Evolutionary conservation across 768 basidiomycete species (phyloP).

Genomic region (Termitomyces sp.): DNA sequence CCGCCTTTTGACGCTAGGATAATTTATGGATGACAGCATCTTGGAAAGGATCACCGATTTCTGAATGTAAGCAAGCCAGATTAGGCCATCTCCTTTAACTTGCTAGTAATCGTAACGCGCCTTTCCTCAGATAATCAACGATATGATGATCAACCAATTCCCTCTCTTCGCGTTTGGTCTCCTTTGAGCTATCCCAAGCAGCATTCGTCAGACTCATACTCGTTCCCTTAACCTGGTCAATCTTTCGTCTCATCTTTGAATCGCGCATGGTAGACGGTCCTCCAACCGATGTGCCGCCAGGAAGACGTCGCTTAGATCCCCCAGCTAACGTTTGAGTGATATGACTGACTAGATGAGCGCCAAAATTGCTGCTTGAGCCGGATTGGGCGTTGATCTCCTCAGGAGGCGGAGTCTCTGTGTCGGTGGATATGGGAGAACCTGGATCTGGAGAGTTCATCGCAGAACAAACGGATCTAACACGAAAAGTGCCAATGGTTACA

Average conservation of each 20-base stretch:
- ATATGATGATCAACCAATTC: slow-evolving; percentile 48
- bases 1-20: slow-evolving; percentile 13
- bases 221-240: slow-evolving; percentile 32
- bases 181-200: slow-evolving; percentile 29
- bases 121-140: slow-evolving; percentile 55
- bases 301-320: slow-evolving; percentile 49
- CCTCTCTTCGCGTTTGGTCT: slow-evolving; percentile 51
- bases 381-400: slow-evolving; percentile 32
- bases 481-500: not conserved
- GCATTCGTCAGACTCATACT: slow-evolving; percentile 14
- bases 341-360: slow-evolving; percentile 26
- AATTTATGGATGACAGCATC: slow-evolving; percentile 29
- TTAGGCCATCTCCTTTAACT: not conserved
- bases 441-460: slow-evolving; percentile 42
- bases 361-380: slow-evolving; percentile 8
- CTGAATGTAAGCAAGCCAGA: slow-evolving; percentile 23
- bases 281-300: slow-evolving; percentile 41
- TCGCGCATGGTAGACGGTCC: slow-evolving; percentile 43
- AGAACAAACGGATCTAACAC: not conserved
- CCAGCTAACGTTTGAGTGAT: slow-evolving; percentile 31
- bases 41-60: slow-evolving; percentile 56
- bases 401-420: slow-evolving; percentile 40
- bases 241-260: slow-evolving; percentile 47
- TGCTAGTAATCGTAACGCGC: slow-evolving; percentile 24
- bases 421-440: slow-evolving; percentile 38